Conservation (phyloP, 129 eudicot genomes). For the Smallanthus sonchifolius region DNA sequence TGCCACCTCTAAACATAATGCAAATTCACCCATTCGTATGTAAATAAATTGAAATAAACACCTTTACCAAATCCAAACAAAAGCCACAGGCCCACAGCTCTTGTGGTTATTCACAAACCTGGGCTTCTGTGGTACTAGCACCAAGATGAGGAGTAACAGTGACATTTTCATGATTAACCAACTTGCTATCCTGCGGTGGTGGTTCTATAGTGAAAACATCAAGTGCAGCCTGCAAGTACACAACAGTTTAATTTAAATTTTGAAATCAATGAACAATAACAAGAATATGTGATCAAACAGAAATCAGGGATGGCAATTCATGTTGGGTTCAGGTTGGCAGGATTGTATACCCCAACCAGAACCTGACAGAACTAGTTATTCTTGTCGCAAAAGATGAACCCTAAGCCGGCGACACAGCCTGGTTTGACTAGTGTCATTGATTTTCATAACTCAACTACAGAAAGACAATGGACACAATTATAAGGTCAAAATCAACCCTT, state of each 20-base stretch:
- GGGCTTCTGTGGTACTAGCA: slow-evolving; percentile 95
- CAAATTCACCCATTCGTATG: background rate
- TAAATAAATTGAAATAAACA: background rate
- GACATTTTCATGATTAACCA: slow-evolving; percentile 69
- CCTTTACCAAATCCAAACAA: background rate
- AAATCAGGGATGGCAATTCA: background rate
- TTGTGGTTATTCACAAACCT: slow-evolving; percentile 42
- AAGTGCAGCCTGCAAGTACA: slow-evolving; percentile 72
- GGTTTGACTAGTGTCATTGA: background rate
- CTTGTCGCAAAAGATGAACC: background rate
- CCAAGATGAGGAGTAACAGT: slow-evolving; percentile 95
- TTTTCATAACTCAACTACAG: background rate
- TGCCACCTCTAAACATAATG: background rate
- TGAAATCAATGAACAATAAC: background rate
- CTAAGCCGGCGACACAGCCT: background rate
- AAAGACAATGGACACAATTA: background rate
- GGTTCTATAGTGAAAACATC: slow-evolving; percentile 92
- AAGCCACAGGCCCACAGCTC: background rate
- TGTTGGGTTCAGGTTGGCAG: background rate
- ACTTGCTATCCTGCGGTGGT: slow-evolving; percentile 74
- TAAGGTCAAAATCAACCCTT: background rate
- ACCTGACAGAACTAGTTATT: background rate
- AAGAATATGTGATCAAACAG: background rate
- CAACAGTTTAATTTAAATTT: background rate
- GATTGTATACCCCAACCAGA: background rate